Percentiles rank a stretch among this genome's conserved stretches.
These are phyloP conservation scores for Spergularia marina DNA, from an alignment of 148 eudicot species.

Conservation along the genomic window DNA sequence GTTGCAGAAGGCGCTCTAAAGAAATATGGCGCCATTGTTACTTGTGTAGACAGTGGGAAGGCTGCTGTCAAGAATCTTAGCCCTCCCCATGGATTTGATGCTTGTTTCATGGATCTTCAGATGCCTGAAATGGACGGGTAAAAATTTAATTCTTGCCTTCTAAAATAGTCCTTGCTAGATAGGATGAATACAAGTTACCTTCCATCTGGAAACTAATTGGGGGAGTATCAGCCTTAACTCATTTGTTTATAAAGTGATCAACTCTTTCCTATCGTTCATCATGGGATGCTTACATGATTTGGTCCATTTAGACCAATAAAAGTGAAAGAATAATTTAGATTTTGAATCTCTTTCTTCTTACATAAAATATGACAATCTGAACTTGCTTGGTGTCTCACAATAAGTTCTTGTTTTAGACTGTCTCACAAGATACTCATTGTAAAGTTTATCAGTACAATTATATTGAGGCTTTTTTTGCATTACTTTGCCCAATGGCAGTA, in stretches of 20 bases:
- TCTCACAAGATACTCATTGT: too few species aligned
- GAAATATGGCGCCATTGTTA: constrained; percentile 59
- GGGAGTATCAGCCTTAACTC: too few species aligned
- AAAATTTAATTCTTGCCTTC: constrained; percentile 3
- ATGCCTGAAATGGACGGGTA: constrained; percentile 94
- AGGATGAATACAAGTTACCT: background rate
- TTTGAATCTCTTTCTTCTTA: too few species aligned
- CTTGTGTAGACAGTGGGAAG: constrained; percentile 60
- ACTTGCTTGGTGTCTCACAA: too few species aligned
- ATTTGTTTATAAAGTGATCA: too few species aligned
- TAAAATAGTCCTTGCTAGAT: background rate
- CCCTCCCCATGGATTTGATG: constrained; percentile 59
- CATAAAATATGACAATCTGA: too few species aligned
- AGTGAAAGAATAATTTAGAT: too few species aligned
- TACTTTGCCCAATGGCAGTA: background rate
- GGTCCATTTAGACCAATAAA: too few species aligned
- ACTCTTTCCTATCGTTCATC: too few species aligned
- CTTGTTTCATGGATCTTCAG: constrained; percentile 85
- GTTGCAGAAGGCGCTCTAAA: constrained; percentile 79
- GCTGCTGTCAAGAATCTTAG: constrained; percentile 45
- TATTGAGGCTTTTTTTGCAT: background rate
- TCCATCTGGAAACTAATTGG: background rate
- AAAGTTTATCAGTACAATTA: background rate
- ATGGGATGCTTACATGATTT: too few species aligned
- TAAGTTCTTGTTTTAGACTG: too few species aligned